A percentile compares a stretch with the other conserved stretches of the same genome.
phyloP scores from a whole-genome alignment of 2,329 filamentous ascomycete genomes.

The Xylariaceae sp. region DNA sequence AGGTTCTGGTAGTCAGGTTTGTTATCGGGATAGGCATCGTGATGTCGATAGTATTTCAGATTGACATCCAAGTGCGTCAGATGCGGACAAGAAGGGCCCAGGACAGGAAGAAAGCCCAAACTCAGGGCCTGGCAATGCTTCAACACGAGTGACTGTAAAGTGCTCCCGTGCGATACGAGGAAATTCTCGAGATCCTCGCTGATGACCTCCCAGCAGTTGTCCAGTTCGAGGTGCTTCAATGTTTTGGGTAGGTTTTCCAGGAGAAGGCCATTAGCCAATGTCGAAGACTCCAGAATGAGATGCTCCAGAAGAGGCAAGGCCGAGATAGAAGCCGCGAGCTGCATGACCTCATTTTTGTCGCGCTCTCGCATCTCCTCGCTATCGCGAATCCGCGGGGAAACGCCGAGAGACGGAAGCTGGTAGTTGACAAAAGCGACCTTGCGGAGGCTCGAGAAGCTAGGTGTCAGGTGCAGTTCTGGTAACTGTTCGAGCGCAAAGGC shows the following conservation, averaged over 20 bases:
- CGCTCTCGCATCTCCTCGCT: conserved; percentile 19
- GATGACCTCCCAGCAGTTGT: conserved; percentile 70
- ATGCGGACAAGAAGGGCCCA: conserved; percentile 61
- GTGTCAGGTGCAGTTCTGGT: conserved; percentile 42
- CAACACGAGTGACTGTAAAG: conserved; percentile 61
- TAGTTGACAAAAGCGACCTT: conserved; percentile 57
- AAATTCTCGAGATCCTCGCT: conserved; percentile 60
- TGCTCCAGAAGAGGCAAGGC: conserved; percentile 56
- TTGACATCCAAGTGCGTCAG: conserved; percentile 69
- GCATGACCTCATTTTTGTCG: conserved; percentile 23
- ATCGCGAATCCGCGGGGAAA: conserved; percentile 10
- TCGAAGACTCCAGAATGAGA: conserved; percentile 68
- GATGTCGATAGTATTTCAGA: conserved; percentile 66
- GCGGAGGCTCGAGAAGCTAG: conserved; percentile 48
- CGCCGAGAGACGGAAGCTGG: conserved; percentile 40
- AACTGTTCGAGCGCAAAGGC: conserved; percentile 42
- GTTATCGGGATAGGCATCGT: conserved; percentile 60
- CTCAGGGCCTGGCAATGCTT: conserved; percentile 74
- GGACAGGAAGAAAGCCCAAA: conserved; percentile 61
- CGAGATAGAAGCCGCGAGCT: conserved; percentile 39
- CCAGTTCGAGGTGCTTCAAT: conserved; percentile 62
- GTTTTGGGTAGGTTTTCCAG: conserved; percentile 60
- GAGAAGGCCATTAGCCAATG: conserved; percentile 59
- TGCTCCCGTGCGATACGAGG: conserved; percentile 57
- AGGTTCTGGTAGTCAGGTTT: conserved; percentile 68